A percentile compares a stretch with the other conserved stretches of the same genome.
These are phyloP conservation scores for Lasiodiplodia sp. DNA, from an alignment of 2,329 filamentous ascomycete species.

Conservation along the genomic window DNA sequence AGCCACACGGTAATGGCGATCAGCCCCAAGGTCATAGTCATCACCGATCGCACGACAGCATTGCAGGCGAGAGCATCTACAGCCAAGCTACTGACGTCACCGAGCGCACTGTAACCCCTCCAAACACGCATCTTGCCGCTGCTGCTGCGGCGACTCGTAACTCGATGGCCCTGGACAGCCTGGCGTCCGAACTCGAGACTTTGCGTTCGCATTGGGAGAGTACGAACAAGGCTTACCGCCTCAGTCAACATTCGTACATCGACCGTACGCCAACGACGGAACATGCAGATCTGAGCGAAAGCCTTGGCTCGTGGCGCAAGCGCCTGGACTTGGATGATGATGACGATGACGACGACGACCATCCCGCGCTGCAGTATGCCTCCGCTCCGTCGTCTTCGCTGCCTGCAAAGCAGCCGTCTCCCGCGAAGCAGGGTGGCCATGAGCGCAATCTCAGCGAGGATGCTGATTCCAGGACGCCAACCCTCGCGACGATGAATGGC, in stretches of 20 bases:
- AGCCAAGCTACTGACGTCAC: constrained; percentile 46
- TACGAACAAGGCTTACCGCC: constrained; percentile 91
- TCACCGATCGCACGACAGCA: constrained; percentile 63
- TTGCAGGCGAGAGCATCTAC: constrained; percentile 66
- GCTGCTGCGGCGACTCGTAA: constrained; percentile 55
- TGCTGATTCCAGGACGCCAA: constrained; percentile 14
- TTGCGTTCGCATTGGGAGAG: constrained; percentile 93
- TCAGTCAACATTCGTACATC: constrained; percentile 90
- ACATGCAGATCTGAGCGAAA: constrained; percentile 42
- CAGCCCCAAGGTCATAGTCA: constrained; percentile 35
- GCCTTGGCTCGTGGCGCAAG: constrained; percentile 45
- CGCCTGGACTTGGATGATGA: constrained; percentile 43
- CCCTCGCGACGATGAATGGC: constrained; percentile 24
- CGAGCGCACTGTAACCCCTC: constrained; percentile 40
- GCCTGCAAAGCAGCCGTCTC: constrained; percentile 7
- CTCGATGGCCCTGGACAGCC: constrained; percentile 81
- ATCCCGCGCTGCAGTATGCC: constrained; percentile 4
- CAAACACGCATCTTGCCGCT: constrained; percentile 35
- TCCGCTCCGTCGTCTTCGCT: constrained; percentile 2
- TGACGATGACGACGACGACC: constrained; percentile 18
- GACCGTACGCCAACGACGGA: constrained; percentile 61
- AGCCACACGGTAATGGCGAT: not conserved
- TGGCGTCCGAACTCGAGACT: constrained; percentile 91
- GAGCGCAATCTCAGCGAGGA: constrained; percentile 17
- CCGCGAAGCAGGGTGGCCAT: constrained; percentile 1